A percentile compares a stretch with the other conserved stretches of the same genome.
These are phyloP conservation scores for Crithidia thermophila DNA, from an alignment of 208 protist species.

Conservation along the genomic window DNA sequence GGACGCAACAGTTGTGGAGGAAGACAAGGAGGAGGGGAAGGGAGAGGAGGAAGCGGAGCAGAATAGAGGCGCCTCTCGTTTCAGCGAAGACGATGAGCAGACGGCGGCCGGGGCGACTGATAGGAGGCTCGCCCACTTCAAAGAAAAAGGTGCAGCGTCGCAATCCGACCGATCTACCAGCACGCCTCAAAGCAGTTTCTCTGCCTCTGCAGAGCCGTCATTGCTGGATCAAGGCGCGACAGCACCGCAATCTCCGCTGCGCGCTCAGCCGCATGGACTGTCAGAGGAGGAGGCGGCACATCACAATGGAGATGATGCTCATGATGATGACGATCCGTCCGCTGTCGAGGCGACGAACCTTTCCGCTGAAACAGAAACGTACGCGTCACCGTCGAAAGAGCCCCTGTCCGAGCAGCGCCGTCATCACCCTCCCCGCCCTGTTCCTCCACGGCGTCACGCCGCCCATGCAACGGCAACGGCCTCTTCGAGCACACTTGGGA, in stretches of 20 bases:
- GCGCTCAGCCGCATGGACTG: too few species aligned
- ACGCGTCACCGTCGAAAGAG: neutral
- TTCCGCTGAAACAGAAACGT: neutral
- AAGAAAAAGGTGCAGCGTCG: too few species aligned
- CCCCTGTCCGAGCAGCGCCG: neutral
- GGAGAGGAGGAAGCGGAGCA: neutral
- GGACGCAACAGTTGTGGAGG: neutral
- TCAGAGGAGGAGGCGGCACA: too few species aligned
- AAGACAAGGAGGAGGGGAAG: neutral
- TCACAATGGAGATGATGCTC: neutral
- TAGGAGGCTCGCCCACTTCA: too few species aligned
- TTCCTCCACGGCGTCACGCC: slow-evolving; percentile 7
- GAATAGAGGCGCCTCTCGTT: neutral
- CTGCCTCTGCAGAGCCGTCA: too few species aligned
- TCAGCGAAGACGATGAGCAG: too few species aligned
- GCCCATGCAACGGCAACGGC: neutral
- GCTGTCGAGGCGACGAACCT: neutral
- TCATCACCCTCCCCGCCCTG: neutral
- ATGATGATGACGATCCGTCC: neutral
- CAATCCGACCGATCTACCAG: too few species aligned
- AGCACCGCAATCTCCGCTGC: too few species aligned
- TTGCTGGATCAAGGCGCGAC: too few species aligned
- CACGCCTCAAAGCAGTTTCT: too few species aligned
- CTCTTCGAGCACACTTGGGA: neutral
- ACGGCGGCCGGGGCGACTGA: too few species aligned